phyloP scores from a whole-genome alignment of 208 protist genomes.

The Blastocrithidia nonstop region DNA sequence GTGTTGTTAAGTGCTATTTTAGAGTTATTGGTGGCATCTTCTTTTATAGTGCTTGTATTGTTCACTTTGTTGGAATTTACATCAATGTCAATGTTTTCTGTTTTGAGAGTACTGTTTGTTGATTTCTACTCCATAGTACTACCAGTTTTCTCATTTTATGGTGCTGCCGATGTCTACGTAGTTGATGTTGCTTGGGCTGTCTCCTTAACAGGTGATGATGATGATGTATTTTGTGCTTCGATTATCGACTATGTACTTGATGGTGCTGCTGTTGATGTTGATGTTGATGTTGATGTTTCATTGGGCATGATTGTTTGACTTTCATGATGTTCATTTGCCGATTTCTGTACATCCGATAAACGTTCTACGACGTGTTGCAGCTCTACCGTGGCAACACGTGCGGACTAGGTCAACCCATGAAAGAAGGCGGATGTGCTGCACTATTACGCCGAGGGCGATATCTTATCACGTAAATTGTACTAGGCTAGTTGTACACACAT shows the following conservation, averaged over 20 bases:
- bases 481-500: constrained; percentile 76
- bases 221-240: no score
- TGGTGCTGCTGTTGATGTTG: background rate
- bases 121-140: constrained; percentile 4
- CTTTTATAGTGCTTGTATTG: background rate
- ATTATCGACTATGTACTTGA: background rate
- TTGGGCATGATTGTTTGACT: background rate
- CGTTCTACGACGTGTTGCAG: constrained; percentile 30
- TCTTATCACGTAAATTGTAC: constrained; percentile 48
- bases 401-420: constrained; percentile 68
- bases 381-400: constrained; percentile 55
- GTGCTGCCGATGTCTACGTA: background rate
- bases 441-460: constrained; percentile 51
- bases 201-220: no score
- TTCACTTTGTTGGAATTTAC: background rate
- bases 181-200: constrained; percentile 1
- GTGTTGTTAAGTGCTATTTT: no score
- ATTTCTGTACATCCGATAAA: constrained; percentile 11
- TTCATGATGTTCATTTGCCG: background rate
- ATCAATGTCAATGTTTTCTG: background rate
- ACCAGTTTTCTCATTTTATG: constrained; percentile 3
- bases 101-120: constrained; percentile 5
- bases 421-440: constrained; percentile 54
- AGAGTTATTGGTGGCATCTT: background rate
- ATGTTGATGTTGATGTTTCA: background rate